Evolutionary conservation across 2,329 filamentous ascomycete species (phyloP), one percentile per base, ranked within the genome.

Genomic region (Thyridium curvatum): DNA sequence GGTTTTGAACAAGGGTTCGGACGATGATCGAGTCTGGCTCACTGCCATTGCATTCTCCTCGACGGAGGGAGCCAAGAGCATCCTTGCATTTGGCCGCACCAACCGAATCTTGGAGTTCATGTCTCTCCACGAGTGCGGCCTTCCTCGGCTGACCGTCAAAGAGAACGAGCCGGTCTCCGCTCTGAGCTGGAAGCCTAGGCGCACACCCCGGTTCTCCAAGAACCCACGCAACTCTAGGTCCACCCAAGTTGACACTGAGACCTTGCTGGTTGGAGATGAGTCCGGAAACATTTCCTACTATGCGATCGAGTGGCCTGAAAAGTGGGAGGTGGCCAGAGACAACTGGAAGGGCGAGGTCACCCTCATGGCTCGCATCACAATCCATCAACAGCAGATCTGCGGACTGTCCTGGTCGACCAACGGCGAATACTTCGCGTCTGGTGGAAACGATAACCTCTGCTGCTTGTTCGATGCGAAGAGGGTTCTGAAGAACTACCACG

Each of bases 11-110:
- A 53, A 57, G 4, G 62, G 63, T 12, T 42, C 52, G 13, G 72
- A 66, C 30, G 59, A 74, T 38, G 60, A 74, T 62, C 21, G 21
- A 26, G 55, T 65, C 49, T 75, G 79, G 66, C 71, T 98, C 32
- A 95, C 88, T 0, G 89, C 87, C 6, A 61, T 97, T n/a, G 82
- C 86, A 1, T 97, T 97, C 60, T 97, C 93, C 2, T 96, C 91
- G 0, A 59, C 71, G 1, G 66, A 78, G 52, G 91, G 91, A 2
- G 72, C 71, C 15, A 85, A 83, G 52, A 82, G 80, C 12, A 93
- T 98, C 30, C 72, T 98, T 32, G 91, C 89, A 1, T 84, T 89
- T 46, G 90, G 88, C 2, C 77, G 89, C 45, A 86, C 85, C 12
- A 80, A 88, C 52, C 86, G 88, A 2, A 74, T 77, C 17, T 68